These are phyloP conservation scores for Aphanomyces euteiches DNA, from an alignment of 352 stramenopile species.

Conservation along the genomic window DNA sequence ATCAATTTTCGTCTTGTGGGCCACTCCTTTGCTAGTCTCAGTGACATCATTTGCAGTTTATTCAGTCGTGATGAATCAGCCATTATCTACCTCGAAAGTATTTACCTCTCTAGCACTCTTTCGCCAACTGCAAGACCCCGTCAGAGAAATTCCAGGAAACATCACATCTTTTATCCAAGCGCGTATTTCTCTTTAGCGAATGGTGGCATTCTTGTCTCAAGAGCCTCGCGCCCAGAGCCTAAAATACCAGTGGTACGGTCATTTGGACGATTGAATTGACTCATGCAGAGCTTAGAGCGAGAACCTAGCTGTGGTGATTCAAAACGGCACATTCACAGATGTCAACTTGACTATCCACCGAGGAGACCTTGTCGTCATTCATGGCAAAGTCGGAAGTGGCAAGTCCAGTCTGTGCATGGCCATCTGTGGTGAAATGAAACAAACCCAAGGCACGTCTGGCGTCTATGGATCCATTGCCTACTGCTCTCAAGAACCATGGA, in stretches of 20 bases:
- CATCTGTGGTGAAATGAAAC: conserved; percentile 47
- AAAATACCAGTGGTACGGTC: too few relatives aligned
- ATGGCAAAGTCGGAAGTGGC: conserved; percentile 46
- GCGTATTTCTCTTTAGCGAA: conserved; percentile 33
- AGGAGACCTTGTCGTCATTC: conserved; percentile 51
- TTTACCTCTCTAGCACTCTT: conserved; percentile 64
- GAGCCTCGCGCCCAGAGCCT: too few relatives aligned
- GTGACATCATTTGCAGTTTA: conserved; percentile 49
- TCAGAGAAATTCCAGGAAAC: conserved; percentile 29
- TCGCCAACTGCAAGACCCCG: conserved; percentile 39
- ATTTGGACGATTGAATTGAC: conserved; percentile 33
- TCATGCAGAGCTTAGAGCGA: background rate
- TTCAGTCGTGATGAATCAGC: conserved; percentile 38
- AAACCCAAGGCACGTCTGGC: conserved; percentile 38
- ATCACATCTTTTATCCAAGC: conserved; percentile 29
- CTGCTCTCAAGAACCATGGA: conserved; percentile 90
- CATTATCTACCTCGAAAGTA: conserved; percentile 41
- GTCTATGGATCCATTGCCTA: conserved; percentile 61
- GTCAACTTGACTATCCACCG: conserved; percentile 35
- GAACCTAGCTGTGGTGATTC: conserved; percentile 14
- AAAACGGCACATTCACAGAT: background rate
- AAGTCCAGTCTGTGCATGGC: conserved; percentile 59
- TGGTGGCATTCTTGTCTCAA: conserved; percentile 14
- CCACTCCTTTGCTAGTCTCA: conserved; percentile 43
- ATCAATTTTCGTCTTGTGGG: conserved; percentile 32